These are phyloP conservation scores for Suhomyces vadensis DNA, from an alignment of 805 yeast species.

Conservation along the genomic window DNA sequence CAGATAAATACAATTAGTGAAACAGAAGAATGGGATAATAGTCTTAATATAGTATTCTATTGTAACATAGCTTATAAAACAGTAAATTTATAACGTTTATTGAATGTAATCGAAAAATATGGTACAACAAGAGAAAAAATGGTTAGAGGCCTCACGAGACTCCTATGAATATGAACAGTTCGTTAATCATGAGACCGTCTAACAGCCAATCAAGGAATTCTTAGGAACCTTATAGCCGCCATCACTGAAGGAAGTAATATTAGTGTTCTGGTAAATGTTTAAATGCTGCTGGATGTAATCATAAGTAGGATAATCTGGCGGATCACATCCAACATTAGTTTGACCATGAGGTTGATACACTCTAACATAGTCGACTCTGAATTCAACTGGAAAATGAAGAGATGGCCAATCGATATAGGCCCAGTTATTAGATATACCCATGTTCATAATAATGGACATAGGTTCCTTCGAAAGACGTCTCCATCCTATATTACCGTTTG, in stretches of 20 bases:
- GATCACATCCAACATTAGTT: slow-evolving; percentile 77
- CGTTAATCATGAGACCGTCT: slow-evolving; percentile 5
- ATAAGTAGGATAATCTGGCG: slow-evolving; percentile 77
- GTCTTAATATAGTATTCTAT: no score
- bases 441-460: slow-evolving; percentile 82
- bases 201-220: slow-evolving; percentile 29
- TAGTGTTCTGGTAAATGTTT: slow-evolving; percentile 66
- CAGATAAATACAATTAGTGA: slow-evolving; percentile 13
- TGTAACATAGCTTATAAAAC: neutral
- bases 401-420: slow-evolving; percentile 89
- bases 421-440: slow-evolving; percentile 92
- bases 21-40: no score
- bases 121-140: neutral
- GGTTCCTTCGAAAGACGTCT: slow-evolving; percentile 87
- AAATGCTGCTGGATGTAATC: slow-evolving; percentile 76
- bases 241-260: slow-evolving; percentile 68
- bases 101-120: no score
- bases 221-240: slow-evolving; percentile 63
- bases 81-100: neutral
- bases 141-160: neutral
- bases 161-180: neutral
- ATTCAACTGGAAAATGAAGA: slow-evolving; percentile 71
- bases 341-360: slow-evolving; percentile 77
- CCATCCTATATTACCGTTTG: slow-evolving; percentile 88
- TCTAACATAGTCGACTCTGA: slow-evolving; percentile 84